Conservation (phyloP, 2,329 filamentous ascomycete genomes). For the Cladosporium oxysporum region DNA sequence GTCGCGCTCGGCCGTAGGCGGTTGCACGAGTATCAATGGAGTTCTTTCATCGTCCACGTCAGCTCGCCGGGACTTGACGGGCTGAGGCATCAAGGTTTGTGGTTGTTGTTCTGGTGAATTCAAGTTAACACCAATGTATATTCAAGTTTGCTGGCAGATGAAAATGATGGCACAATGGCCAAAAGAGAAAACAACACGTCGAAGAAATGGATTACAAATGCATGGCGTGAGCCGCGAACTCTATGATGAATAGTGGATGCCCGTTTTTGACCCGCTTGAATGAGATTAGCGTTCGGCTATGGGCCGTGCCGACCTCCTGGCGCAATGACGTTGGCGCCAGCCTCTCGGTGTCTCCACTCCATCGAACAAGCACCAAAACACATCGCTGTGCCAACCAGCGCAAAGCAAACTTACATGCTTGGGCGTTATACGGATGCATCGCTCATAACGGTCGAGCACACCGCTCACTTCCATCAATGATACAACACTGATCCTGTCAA, state of each 20-base stretch:
- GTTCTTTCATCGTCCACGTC: slow-evolving; percentile 10
- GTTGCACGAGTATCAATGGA: slow-evolving; percentile 15
- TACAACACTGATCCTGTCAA: background rate
- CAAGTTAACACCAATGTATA: background rate
- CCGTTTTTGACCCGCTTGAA: background rate
- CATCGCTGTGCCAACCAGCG: slow-evolving; percentile 10
- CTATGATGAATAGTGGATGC: background rate
- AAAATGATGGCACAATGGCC: background rate
- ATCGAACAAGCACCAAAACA: background rate
- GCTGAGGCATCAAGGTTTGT: slow-evolving; percentile 6
- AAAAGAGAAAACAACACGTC: background rate
- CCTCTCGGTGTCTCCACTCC: background rate
- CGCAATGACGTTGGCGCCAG: background rate
- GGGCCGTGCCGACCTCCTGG: background rate
- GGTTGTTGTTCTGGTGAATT: background rate
- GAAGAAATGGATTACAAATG: slow-evolving; percentile 6
- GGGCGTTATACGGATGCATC: background rate
- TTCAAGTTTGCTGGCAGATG: background rate
- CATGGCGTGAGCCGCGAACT: background rate
- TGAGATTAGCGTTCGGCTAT: background rate
- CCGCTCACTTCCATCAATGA: background rate
- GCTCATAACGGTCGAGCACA: background rate
- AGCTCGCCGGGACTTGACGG: background rate
- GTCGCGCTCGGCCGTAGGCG: background rate
- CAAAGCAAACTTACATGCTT: background rate